These are phyloP conservation scores for Astrothelium macrocarpum DNA, from an alignment of 495 filamentous ascomycete species.

Conservation along the genomic window DNA sequence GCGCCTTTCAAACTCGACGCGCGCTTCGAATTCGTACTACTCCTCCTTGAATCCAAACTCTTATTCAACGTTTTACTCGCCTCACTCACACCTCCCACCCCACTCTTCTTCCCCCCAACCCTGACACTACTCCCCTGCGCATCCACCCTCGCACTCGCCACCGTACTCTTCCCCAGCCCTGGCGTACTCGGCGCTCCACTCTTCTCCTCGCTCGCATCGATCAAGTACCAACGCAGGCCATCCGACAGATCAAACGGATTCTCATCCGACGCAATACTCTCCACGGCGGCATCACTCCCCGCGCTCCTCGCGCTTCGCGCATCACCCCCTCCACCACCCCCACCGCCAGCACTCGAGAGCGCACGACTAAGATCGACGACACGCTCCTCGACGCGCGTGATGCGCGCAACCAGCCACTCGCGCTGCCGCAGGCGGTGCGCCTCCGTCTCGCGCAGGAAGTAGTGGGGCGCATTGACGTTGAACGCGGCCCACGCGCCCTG, in stretches of 20 bases:
- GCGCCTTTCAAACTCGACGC: slow-evolving; percentile 28
- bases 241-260: slow-evolving; percentile 97
- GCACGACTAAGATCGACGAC: slow-evolving; percentile 83
- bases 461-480: slow-evolving; percentile 93
- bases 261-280: slow-evolving; percentile 52
- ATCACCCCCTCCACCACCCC: slow-evolving; percentile 24
- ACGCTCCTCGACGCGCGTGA: slow-evolving; percentile 82
- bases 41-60: slow-evolving; percentile 81
- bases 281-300: neutral
- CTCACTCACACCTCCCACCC: slow-evolving; percentile 47
- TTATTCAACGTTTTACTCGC: slow-evolving; percentile 70
- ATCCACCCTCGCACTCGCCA: slow-evolving; percentile 79
- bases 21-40: slow-evolving; percentile 73
- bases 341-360: slow-evolving; percentile 40
- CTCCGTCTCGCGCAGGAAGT: slow-evolving; percentile 91
- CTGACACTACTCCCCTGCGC: slow-evolving; percentile 65
- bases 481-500: slow-evolving; percentile 97
- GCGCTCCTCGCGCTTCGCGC: slow-evolving; percentile 4
- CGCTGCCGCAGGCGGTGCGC: slow-evolving; percentile 67
- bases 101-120: slow-evolving; percentile 39
- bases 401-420: slow-evolving; percentile 92
- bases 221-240: slow-evolving; percentile 88
- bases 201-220: slow-evolving; percentile 91
- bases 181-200: slow-evolving; percentile 87
- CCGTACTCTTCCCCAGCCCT: slow-evolving; percentile 78